These are phyloP conservation scores for Aspergillus funiculosus DNA, from an alignment of 495 filamentous ascomycete genomes.

Conservation along the genomic window DNA sequence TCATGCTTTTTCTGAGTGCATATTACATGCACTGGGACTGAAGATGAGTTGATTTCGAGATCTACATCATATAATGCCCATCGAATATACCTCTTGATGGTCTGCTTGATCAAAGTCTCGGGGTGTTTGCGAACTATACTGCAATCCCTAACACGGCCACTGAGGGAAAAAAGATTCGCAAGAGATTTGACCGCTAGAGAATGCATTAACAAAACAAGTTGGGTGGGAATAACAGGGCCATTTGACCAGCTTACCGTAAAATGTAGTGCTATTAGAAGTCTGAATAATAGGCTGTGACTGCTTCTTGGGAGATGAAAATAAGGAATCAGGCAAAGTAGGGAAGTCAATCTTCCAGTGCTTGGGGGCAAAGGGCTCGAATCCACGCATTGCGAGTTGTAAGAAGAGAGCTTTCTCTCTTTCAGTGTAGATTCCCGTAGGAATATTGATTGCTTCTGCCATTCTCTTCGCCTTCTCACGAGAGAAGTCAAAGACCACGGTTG, in stretches of 20 bases:
- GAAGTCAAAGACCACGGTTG: constrained; percentile 25
- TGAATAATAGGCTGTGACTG: constrained; percentile 44
- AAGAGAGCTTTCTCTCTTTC: constrained; percentile 51
- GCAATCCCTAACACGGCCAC: constrained; percentile 39
- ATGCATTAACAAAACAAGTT: background rate
- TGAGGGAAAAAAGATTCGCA: constrained; percentile 30
- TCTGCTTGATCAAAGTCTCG: constrained; percentile 28
- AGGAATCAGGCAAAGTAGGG: constrained; percentile 47
- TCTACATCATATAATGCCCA: constrained; percentile 41
- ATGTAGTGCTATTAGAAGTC: constrained; percentile 27
- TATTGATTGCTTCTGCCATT: constrained; percentile 22
- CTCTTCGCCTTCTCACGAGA: constrained; percentile 28
- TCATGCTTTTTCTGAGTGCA: constrained; percentile 28
- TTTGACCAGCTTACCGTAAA: constrained; percentile 28
- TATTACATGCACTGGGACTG: constrained; percentile 33
- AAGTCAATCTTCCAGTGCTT: constrained; percentile 56
- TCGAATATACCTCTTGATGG: constrained; percentile 34
- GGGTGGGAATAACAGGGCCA: background rate
- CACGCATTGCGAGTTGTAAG: constrained; percentile 51
- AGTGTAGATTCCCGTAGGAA: constrained; percentile 35
- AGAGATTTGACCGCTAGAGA: constrained; percentile 36
- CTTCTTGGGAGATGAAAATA: constrained; percentile 45
- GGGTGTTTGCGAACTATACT: constrained; percentile 21
- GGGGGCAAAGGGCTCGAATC: constrained; percentile 55
- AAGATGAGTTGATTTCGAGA: constrained; percentile 15